These are phyloP conservation scores for Lactarius evosmus DNA, from an alignment of 768 basidiomycete genomes.

Conservation along the genomic window DNA sequence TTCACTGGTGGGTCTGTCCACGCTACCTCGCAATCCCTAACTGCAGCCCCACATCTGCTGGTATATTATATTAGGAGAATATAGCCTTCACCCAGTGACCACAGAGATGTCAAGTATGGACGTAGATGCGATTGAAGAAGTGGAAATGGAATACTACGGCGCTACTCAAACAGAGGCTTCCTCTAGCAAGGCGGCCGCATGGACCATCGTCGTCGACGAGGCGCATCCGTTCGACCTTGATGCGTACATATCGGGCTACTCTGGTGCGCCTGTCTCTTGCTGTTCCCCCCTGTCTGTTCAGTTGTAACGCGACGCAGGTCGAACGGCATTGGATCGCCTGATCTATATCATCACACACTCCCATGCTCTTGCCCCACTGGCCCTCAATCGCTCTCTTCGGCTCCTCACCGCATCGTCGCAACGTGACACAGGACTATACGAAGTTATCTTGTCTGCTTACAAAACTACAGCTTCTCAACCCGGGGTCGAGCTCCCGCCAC, in stretches of 20 bases:
- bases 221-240: conserved; percentile 88
- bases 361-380: conserved; percentile 68
- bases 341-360: conserved; percentile 61
- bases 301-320: conserved; percentile 44
- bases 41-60: not conserved
- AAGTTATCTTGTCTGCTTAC: conserved; percentile 50
- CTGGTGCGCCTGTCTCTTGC: conserved; percentile 46
- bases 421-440: conserved; percentile 64
- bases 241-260: conserved; percentile 69
- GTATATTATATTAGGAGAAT: not conserved
- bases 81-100: not conserved
- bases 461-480: conserved; percentile 40
- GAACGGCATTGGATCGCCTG: conserved; percentile 71
- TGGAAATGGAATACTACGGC: conserved; percentile 17
- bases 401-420: conserved; percentile 53
- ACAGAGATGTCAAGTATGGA: conserved; percentile 26
- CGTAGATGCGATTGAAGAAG: conserved; percentile 24
- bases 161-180: conserved; percentile 12
- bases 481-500: conserved; percentile 44
- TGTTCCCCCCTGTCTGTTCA: not conserved
- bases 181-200: conserved; percentile 8
- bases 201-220: conserved; percentile 52
- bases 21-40: not conserved
- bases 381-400: conserved; percentile 61
- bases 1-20: conserved; percentile 2